Base-by-base conservation (phyloP, 2,329 filamentous ascomycete genomes). In the Trichoderma sp. region DNA sequence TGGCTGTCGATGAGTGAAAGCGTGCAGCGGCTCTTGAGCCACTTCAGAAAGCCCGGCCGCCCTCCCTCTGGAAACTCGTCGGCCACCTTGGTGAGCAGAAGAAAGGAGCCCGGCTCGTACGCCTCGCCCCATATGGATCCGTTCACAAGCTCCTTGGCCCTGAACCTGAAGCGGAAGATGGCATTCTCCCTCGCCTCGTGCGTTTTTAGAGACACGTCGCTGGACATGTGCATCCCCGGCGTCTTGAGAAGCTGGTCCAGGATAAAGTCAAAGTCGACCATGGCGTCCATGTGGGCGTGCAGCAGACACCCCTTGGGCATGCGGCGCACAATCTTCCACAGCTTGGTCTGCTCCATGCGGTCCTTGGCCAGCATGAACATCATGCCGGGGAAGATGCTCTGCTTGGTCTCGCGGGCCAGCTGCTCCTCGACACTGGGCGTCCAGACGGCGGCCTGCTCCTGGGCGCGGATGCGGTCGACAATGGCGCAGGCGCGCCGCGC, bases 231-330 rank as follows among this genome's bases (percentile, higher is more conserved):
- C 75, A 97, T 91, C 1, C 92, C 92, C 0, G 90, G 88, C 0
- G 89, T 91, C 13, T 84, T 82, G 72, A 98, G 84, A 2, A 92
- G 87, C 74, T 91, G 85, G 6, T 90, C 86, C 49, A 97, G 85
- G 8, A 97, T 81, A 82, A 89, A 96, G 76, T 93, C 91, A 72
- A 94, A 89, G 78, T 97, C 92, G 61, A 97, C 91, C 89, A 96
- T 96, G 74, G 94, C 93, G 79, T 96, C 92, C 77, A 96, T 83
- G 79, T 98, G 94, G 55, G 93, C 93, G 81, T 98, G 94, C 70
- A 97, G 81, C 35, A 97, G 83, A 10, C 90, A 86, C 14, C 95
- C 96, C 79, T 98, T 98, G 33, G 95, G 95, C 92, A 98, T 93
- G 72, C 84, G 87, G 70, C 90, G 87, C 19, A 97, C 87, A 74